These are phyloP conservation scores for Withania somnifera DNA, from an alignment of 305 asterid species.

Conservation along the genomic window DNA sequence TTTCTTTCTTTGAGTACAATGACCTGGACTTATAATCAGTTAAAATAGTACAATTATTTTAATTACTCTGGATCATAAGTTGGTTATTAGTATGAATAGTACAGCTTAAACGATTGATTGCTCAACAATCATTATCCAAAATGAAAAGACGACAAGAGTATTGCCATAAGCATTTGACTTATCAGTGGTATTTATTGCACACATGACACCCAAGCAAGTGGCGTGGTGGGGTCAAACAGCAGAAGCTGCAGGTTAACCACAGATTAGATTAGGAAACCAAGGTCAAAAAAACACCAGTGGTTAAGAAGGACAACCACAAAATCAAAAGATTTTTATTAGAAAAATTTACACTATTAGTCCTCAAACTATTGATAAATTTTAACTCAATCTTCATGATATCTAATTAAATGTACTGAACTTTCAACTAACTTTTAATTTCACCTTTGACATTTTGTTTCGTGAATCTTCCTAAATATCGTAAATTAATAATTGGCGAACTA, in stretches of 20 bases:
- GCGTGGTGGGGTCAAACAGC: neutral
- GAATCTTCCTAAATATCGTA: neutral
- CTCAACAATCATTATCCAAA: neutral
- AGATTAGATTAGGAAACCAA: conserved; percentile 23
- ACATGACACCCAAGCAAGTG: neutral
- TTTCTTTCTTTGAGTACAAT: neutral
- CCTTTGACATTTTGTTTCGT: neutral
- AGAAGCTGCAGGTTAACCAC: conserved; percentile 14
- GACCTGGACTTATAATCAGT: too few species aligned
- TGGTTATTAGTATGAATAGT: too few species aligned
- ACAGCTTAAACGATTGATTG: neutral
- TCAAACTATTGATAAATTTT: neutral
- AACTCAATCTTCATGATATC: conserved; percentile 19
- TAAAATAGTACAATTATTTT: too few species aligned
- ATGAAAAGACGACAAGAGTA: neutral
- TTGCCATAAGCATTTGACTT: neutral
- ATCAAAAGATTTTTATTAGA: conserved; percentile 15
- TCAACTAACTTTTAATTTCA: neutral
- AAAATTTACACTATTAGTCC: neutral
- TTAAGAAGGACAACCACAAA: conserved; percentile 67
- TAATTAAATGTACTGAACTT: neutral
- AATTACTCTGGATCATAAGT: too few species aligned
- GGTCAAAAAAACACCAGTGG: conserved; percentile 28
- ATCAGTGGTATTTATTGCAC: neutral
- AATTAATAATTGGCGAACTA: neutral